phyloP scores from a whole-genome alignment of 2,329 filamentous ascomycete species.

The Stachybotrys chartarum region DNA sequence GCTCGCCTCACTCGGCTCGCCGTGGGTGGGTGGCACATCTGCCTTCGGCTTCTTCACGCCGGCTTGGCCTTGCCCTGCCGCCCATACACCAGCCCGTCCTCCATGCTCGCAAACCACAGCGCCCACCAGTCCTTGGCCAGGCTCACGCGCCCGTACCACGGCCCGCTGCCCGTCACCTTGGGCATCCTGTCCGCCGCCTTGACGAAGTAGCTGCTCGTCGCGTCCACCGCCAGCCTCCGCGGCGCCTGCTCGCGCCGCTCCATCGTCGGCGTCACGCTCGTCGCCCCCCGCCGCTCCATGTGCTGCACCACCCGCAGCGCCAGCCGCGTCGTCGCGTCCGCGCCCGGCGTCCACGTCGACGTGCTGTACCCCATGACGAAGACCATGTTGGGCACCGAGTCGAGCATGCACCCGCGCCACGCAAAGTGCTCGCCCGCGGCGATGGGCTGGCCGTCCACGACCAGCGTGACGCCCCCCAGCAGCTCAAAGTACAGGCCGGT shows the following conservation, averaged over 20 bases:
- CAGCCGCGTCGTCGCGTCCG: conserved; percentile 43
- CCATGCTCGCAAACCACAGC: conserved; percentile 20
- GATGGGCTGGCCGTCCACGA: conserved; percentile 46
- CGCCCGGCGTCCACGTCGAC: conserved; percentile 60
- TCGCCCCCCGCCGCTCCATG: conserved; percentile 41
- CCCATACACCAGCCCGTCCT: conserved; percentile 22
- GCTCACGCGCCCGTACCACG: conserved; percentile 27
- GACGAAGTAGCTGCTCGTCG: conserved; percentile 26
- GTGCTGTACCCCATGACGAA: conserved; percentile 60
- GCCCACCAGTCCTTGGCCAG: conserved; percentile 21
- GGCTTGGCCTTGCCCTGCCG: background rate
- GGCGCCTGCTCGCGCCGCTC: conserved; percentile 15
- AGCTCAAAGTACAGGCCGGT: conserved; percentile 58
- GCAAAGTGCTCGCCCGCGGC: conserved; percentile 42
- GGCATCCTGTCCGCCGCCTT: conserved; percentile 27
- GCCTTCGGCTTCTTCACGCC: background rate
- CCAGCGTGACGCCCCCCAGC: conserved; percentile 43
- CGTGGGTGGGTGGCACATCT: no score
- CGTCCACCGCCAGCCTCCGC: conserved; percentile 15
- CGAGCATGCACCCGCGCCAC: conserved; percentile 60
- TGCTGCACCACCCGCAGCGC: conserved; percentile 42
- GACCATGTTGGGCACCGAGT: conserved; percentile 57
- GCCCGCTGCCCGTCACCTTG: conserved; percentile 23
- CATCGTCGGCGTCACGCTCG: conserved; percentile 37
- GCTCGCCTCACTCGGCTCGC: no score